These are phyloP conservation scores for Metschnikowia anglica DNA, from an alignment of 805 yeast genomes.

Conservation along the genomic window DNA sequence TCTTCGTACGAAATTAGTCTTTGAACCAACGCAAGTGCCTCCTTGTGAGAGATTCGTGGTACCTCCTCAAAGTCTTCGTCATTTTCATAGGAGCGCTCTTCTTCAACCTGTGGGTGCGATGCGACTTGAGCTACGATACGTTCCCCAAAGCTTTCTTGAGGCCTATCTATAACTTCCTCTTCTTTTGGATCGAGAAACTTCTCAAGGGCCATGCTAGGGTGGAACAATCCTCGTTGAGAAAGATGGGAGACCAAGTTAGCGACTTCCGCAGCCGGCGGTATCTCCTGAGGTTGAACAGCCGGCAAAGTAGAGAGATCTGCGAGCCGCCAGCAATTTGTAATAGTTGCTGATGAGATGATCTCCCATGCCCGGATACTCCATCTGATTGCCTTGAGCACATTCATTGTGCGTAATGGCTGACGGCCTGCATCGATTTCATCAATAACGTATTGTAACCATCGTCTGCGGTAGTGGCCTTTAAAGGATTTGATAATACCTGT, in stretches of 20 bases:
- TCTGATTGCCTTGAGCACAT: background rate
- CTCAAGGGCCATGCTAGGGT: background rate
- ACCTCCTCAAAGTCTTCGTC: background rate
- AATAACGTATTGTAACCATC: background rate
- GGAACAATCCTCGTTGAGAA: background rate
- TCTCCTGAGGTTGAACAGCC: background rate
- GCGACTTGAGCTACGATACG: background rate
- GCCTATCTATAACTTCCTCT: background rate
- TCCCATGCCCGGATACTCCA: conserved; percentile 3
- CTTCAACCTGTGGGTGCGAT: too few relatives aligned
- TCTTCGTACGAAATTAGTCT: background rate
- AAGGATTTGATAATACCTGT: background rate
- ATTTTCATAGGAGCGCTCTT: background rate
- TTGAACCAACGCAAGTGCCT: background rate
- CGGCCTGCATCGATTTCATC: background rate
- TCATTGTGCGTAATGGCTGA: background rate
- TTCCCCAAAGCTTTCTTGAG: background rate
- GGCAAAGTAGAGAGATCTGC: background rate
- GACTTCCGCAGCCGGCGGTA: background rate
- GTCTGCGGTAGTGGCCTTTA: background rate
- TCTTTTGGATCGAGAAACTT: background rate
- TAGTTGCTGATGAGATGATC: background rate
- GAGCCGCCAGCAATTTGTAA: background rate
- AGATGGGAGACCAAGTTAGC: background rate
- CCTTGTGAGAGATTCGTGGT: background rate